Evolutionary conservation across 768 basidiomycete species (phyloP).

Genomic region (Lactarius indigo): DNA sequence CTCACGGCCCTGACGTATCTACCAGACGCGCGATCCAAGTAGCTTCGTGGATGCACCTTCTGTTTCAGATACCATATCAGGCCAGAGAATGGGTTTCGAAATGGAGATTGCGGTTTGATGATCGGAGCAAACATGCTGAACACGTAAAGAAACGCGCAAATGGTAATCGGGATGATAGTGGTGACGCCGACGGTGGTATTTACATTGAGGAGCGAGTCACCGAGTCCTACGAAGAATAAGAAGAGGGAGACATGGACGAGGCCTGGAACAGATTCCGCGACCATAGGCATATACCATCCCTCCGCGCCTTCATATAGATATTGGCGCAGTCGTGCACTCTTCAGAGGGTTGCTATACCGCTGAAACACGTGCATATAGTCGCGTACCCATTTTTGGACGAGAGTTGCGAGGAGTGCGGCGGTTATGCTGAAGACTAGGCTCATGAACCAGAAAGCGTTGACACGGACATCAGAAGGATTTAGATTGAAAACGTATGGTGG

Average conservation of each 20-base stretch:
- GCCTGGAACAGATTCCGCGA: conserved; percentile 43
- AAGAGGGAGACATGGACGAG: conserved; percentile 48
- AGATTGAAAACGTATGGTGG: too few species aligned
- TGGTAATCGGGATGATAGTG: conserved; percentile 1
- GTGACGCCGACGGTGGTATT: conserved; percentile 14
- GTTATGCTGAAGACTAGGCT: too few species aligned
- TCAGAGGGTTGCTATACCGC: conserved; percentile 30
- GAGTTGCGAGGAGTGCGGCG: too few species aligned
- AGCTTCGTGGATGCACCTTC: not conserved
- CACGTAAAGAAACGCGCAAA: conserved; percentile 15
- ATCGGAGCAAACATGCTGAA: conserved; percentile 11
- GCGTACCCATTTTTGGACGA: conserved; percentile 19
- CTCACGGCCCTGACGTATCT: not conserved
- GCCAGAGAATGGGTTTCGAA: conserved; percentile 9
- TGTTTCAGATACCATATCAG: conserved; percentile 11
- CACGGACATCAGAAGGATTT: too few species aligned
- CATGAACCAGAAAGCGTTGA: too few species aligned
- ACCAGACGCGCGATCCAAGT: not conserved
- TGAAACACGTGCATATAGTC: conserved; percentile 33
- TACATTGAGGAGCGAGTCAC: conserved; percentile 40
- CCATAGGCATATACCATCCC: conserved; percentile 38
- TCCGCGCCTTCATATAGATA: conserved; percentile 37
- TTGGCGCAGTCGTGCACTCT: conserved; percentile 42
- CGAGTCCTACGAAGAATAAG: conserved; percentile 47
- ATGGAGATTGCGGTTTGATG: conserved; percentile 6